Evolutionary conservation across 495 filamentous ascomycete species (phyloP), one percentile per base, ranked within the genome.

Genomic region (Penicillium diatomitis): DNA sequence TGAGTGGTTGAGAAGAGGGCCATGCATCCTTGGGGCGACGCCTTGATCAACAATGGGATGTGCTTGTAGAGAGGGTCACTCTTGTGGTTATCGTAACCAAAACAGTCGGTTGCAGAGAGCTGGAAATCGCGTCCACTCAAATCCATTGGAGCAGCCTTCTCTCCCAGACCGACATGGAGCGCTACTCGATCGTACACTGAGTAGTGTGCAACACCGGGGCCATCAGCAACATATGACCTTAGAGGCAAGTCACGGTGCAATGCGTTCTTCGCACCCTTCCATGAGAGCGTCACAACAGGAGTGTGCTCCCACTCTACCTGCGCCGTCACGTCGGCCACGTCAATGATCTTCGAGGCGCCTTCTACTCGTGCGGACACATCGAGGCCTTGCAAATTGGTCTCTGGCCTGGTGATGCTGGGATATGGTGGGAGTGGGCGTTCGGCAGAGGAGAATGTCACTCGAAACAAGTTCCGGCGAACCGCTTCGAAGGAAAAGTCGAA

Each of bases 61-160:
- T 86, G 79, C 62, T 87, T 87, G 70, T 87, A 87, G 41, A 87
- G 68, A 9, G 84, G 83, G 60, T 87, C 84, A 38, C 81, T 80
- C 12, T 78, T 75, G 59, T 85, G 81, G 28, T 79, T 74, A 55
- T 87, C 82, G 62, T 87, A 87, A 12, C 81, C 79, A 50, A 84
- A 85, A 42, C 73, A 81, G 61, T 87, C 84, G 20, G 79, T 85
- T 6, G 81, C 81, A 4, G 80, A 77, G 42, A 87, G 72, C 36
- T 72, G 72, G 62, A 85, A 86, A 47, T 76, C 70, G 3, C 84
- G 78, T 38, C 79, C 79, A 5, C 70, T 78, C n/a, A 87, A 71
- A 55, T 87, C 74, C 80, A 87, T 85, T 0, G 84, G 84, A 1
- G 80, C 81, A 12, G 78, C 67, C 60, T 85, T 86, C 62, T 87